These are phyloP conservation scores for Rossbeevera mucosa DNA, from an alignment of 768 basidiomycete species.

Conservation along the genomic window DNA sequence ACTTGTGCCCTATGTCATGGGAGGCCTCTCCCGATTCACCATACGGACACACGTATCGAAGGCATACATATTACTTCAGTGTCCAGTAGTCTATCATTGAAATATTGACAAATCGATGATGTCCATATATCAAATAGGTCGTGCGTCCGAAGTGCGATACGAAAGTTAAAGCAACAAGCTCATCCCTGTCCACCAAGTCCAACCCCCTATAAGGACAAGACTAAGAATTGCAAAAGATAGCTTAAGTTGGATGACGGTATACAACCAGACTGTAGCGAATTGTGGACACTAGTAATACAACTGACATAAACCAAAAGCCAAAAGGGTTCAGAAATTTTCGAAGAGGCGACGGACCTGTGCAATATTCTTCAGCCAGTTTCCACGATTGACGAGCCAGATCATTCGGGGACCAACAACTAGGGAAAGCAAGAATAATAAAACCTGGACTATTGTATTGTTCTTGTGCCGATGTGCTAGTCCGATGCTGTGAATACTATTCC, in stretches of 20 bases:
- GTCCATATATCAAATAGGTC: background rate
- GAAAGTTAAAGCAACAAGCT: conserved; percentile 36
- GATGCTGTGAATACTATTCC: background rate
- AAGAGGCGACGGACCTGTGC: conserved; percentile 50
- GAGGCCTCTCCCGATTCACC: background rate
- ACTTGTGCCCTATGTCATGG: background rate
- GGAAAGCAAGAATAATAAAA: conserved; percentile 55
- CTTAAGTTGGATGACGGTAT: conserved; percentile 65
- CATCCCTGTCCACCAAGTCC: conserved; percentile 60
- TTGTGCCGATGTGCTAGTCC: conserved; percentile 59
- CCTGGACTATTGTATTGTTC: conserved; percentile 46
- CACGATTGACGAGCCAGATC: conserved; percentile 65
- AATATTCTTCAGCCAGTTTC: conserved; percentile 70
- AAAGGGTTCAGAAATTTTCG: background rate
- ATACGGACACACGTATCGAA: background rate
- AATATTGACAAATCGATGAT: background rate
- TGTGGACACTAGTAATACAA: conserved; percentile 57
- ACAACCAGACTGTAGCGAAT: conserved; percentile 75
- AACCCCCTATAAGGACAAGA: conserved; percentile 49
- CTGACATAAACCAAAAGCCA: background rate
- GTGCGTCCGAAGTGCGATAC: background rate
- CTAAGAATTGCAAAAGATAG: conserved; percentile 57
- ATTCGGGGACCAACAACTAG: conserved; percentile 56
- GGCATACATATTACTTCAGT: conserved; percentile 9
- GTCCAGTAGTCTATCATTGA: background rate